Base-by-base conservation (phyloP, 345 rosid genomes). In the Cardamine occulta region DNA sequence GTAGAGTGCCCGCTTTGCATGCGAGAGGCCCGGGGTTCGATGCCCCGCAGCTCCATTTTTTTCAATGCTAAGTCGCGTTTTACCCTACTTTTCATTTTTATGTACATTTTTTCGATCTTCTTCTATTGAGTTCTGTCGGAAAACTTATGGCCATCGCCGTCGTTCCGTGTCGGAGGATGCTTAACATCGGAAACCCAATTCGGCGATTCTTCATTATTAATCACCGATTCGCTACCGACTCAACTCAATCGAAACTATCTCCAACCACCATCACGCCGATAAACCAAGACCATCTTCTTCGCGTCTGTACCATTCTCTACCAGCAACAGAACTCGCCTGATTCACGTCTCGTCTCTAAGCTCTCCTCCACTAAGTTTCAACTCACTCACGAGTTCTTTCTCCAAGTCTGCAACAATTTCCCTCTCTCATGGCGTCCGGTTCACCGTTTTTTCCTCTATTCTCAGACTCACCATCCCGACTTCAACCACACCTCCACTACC, bases 1-100 rank as follows among this genome's bases (percentile, higher is more conserved):
- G 97, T 89, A 87, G 90, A 89, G 93, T 91, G 91, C 90, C 82
- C 85, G 91, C 93, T 85, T 91, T 88, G 97, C 93, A 89, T 89
- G 90, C 88, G 93, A 80, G 96, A 91, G 96, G 90, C 84, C 88
- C 87, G 80, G 88, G 85, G 90, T 88, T 91, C 90, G 96, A 91
- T 88, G 49, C 88, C 89, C 91, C 85, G 93, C 93, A 86, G 84
- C 84, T 89, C 92, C 96, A 90, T 1, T 8, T 8, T 8, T 34
- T 19, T 15, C 0, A 44, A 2, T 21, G 0, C 3, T 5, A 5
- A 61, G 1, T 23, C 14, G 0, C 10, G 14, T 2, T 60, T 68
- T 40, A 11, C 39, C 48, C 44, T 53, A 19, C 19, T 19, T 19
- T 19, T 19, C 19, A 19, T 19, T 19, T 19, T 28, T 45, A 7